Conservation (phyloP, 179 eudicot genomes). For the Silene noctiflora region DNA sequence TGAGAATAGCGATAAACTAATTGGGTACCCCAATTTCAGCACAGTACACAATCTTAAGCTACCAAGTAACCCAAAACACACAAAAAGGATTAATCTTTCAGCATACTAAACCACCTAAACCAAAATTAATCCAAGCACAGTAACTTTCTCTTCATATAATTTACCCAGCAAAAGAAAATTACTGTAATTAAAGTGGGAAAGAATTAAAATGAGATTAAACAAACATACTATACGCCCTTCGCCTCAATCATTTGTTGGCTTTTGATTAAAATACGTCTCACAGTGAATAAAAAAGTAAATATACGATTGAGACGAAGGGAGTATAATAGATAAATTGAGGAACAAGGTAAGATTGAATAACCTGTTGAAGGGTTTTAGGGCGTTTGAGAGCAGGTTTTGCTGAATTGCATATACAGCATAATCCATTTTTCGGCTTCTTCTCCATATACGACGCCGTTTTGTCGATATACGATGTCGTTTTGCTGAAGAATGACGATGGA, state of each 20-base stretch:
- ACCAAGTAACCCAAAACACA: constrained; percentile 1
- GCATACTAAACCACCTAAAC: neutral
- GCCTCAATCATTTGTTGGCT: no score
- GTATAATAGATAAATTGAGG: no score
- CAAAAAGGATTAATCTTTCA: neutral
- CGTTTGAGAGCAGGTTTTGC: constrained; percentile 76
- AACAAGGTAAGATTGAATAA: constrained; percentile 23
- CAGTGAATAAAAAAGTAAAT: no score
- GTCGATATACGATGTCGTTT: no score
- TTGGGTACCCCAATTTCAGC: constrained; percentile 8
- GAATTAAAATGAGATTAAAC: neutral
- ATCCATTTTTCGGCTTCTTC: constrained; percentile 28
- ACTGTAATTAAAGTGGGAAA: neutral
- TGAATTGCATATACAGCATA: constrained; percentile 55
- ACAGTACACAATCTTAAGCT: neutral
- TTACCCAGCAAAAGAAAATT: neutral
- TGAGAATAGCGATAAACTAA: no score
- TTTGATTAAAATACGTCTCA: no score
- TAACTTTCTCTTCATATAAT: neutral
- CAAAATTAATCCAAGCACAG: neutral
- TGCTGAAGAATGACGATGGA: neutral
- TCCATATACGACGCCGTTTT: constrained; percentile 16
- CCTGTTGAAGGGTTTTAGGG: constrained; percentile 92
- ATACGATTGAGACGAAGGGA: no score
- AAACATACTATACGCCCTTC: neutral